Evolutionary conservation across 2,329 filamentous ascomycete genomes (phyloP).

Genomic region (Hypoxylon sp.): DNA sequence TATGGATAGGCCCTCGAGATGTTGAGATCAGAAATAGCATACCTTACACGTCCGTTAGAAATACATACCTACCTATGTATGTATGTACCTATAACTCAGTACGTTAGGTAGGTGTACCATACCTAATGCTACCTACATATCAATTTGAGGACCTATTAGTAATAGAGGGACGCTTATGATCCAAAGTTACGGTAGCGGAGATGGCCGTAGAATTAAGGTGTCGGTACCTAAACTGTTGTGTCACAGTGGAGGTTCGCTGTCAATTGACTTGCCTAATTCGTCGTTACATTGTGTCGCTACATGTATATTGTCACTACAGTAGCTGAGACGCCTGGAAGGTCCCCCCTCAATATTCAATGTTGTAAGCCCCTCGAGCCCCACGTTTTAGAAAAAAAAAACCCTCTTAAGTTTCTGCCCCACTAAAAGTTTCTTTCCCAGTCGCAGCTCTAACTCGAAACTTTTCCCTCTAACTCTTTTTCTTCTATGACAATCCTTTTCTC

Average conservation of each 20-base stretch:
- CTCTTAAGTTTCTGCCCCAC: slow-evolving; percentile 27
- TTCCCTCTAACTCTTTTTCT: slow-evolving; percentile 27
- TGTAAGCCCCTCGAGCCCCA: slow-evolving; percentile 34
- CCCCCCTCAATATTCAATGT: not conserved
- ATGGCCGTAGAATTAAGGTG: slow-evolving; percentile 37
- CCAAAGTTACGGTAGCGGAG: slow-evolving; percentile 27
- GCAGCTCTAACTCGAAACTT: slow-evolving; percentile 37
- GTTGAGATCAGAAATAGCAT: slow-evolving; percentile 2
- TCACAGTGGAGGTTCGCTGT: slow-evolving; percentile 13
- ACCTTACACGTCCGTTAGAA: not conserved
- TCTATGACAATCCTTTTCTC: slow-evolving; percentile 13
- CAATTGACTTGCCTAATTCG: slow-evolving; percentile 36
- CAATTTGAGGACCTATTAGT: too few relatives aligned
- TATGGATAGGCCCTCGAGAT: slow-evolving; percentile 2
- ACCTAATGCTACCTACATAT: too few relatives aligned
- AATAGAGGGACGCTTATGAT: not conserved
- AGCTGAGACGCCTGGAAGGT: slow-evolving; percentile 13
- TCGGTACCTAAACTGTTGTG: slow-evolving; percentile 27
- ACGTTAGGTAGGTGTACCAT: too few relatives aligned
- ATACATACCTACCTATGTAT: not conserved
- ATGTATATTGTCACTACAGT: not conserved
- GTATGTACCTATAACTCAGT: too few relatives aligned
- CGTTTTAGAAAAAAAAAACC: slow-evolving; percentile 26
- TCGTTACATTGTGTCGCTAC: slow-evolving; percentile 3
- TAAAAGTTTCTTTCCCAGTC: slow-evolving; percentile 39